Evolutionary conservation across 306 rosid species (phyloP).

Genomic region (Ammopiptanthus mongolicus): DNA sequence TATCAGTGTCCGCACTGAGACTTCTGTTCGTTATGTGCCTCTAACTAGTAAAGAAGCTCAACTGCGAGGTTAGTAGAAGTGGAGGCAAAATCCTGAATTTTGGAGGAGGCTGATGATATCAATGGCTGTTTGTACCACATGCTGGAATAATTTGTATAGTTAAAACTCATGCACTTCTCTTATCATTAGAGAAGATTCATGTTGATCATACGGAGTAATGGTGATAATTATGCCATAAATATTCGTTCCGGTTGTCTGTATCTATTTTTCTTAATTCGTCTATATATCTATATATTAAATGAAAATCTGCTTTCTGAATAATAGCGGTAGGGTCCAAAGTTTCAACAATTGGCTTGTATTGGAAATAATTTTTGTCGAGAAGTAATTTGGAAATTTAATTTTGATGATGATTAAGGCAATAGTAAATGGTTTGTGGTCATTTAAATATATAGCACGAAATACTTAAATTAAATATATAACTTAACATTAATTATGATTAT

Average conservation of each 20-base stretch:
- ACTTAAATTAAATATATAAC: no score
- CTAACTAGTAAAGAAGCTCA: slow-evolving; percentile 88
- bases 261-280: background rate
- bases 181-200: background rate
- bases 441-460: no score
- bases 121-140: background rate
- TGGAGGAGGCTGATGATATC: background rate
- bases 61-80: slow-evolving; percentile 42
- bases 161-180: background rate
- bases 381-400: no score
- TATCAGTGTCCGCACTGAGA: slow-evolving; percentile 48
- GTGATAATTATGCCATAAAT: background rate
- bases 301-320: background rate
- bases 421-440: no score
- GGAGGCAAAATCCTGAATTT: background rate
- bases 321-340: background rate
- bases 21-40: slow-evolving; percentile 85
- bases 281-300: no score
- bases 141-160: slow-evolving; percentile 21
- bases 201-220: background rate
- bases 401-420: no score
- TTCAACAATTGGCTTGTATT: no score
- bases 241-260: background rate
- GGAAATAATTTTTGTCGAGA: no score
- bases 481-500: no score